Evolutionary conservation across 345 rosid genomes (phyloP), one percentile per base, ranked within the genome.

Genomic region (Luvunga scandens): DNA sequence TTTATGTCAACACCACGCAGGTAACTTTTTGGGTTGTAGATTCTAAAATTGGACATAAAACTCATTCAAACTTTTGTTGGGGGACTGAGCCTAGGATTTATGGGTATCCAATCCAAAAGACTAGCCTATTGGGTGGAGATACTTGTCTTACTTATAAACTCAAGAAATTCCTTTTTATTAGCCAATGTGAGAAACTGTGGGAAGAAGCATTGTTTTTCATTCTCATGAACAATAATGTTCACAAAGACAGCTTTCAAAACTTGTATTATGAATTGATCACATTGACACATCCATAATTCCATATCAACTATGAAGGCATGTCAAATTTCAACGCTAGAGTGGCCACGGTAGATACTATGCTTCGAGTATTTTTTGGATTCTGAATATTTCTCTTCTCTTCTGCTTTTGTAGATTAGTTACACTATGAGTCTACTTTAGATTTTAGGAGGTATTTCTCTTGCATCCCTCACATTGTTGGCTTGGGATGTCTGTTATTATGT

Each of bases 1-100:
- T 96, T 75, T 92, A 88, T 60, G 94, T 94, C 74, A 94, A 89
- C 83, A 96, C 94, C 19, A 53, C 78, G 62, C 81, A 81, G 95
- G 99, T 96, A 77, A 74, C 34, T 70, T 66, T 55, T 67, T 62
- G 34, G 65, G 27, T 56, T 68, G 34, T 57, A 68, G 65, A 66
- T 27, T 55, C 63, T 80, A 38, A 59, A 69, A 39, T 33, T 61
- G 12, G 57, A 48, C 64, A 1, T 61, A 28, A 18, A 50, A 48
- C 74, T 56, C 38, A 30, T 76, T 25, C 68, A 36, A 24, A 56
- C 21, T 5, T 31, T 57, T 55, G 50, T 9, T 45, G 18, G 5
- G 39, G 50, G 18, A 45, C 18, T 13, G 50, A 45, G 50, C 16
- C 5, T 45, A 45, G 18, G 50, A 13, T 45, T 45, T 45, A 1